Conservation (phyloP, 2,329 filamentous ascomycete genomes). For the Exophiala mesophila region DNA sequence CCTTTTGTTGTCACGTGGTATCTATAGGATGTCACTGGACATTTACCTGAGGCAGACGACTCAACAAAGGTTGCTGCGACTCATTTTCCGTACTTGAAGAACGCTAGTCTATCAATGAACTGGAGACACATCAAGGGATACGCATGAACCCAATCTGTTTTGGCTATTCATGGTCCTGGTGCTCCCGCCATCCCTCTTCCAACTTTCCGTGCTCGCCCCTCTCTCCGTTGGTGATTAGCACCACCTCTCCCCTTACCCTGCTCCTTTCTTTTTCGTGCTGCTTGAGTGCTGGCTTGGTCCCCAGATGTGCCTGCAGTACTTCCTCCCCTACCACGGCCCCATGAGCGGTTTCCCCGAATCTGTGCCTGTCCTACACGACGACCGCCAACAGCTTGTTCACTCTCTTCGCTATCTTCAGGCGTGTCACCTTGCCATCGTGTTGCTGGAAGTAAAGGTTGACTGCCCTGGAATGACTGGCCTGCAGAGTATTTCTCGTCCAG, state of each 20-base stretch:
- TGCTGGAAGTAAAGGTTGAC: slow-evolving; percentile 18
- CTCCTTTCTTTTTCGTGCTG: slow-evolving; percentile 24
- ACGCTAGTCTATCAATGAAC: too few species aligned
- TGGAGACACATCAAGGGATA: too few species aligned
- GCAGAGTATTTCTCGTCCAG: slow-evolving; percentile 61
- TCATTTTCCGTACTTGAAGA: too few species aligned
- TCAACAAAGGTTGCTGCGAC: too few species aligned
- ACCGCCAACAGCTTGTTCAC: slow-evolving; percentile 7
- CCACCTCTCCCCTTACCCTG: slow-evolving; percentile 25
- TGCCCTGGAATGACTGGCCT: slow-evolving; percentile 14
- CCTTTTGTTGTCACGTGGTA: slow-evolving; percentile 1
- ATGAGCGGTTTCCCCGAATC: slow-evolving; percentile 10
- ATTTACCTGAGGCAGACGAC: too few species aligned
- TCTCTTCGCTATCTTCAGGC: slow-evolving; percentile 21
- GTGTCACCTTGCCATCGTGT: slow-evolving; percentile 24
- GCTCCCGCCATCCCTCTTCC: slow-evolving; percentile 25
- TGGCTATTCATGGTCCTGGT: slow-evolving; percentile 3
- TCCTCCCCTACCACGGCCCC: slow-evolving; percentile 18
- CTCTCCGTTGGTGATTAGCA: slow-evolving; percentile 24
- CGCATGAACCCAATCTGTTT: too few species aligned
- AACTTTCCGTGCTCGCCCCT: slow-evolving; percentile 27
- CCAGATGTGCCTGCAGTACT: slow-evolving; percentile 22
- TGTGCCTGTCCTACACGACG: slow-evolving; percentile 16
- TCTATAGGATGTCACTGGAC: not conserved
- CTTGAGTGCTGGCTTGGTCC: slow-evolving; percentile 21